Evolutionary conservation across 1,139 yeast genomes (phyloP).

Genomic region (Kluyveromyces sp.): DNA sequence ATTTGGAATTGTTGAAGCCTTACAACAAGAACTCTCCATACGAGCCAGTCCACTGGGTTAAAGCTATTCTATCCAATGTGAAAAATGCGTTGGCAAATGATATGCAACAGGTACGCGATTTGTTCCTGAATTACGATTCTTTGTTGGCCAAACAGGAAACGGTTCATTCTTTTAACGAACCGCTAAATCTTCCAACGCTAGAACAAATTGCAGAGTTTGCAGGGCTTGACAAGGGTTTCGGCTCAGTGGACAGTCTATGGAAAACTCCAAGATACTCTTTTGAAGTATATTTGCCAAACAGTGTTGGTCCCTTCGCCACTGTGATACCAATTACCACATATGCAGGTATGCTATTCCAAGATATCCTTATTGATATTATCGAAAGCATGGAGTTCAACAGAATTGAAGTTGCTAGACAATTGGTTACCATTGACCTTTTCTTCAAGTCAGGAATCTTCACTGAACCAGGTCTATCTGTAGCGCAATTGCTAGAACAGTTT

Average conservation of each 20-base stretch:
- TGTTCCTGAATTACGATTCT: slow-evolving; percentile 28
- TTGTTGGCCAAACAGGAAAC: slow-evolving; percentile 21
- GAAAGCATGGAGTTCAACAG: slow-evolving; percentile 83
- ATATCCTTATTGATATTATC: slow-evolving; percentile 65
- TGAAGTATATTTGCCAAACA: slow-evolving; percentile 51
- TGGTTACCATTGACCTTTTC: slow-evolving; percentile 66
- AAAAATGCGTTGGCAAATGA: slow-evolving; percentile 29
- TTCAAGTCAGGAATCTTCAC: slow-evolving; percentile 68
- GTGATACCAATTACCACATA: slow-evolving; percentile 62
- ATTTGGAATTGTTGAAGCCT: slow-evolving; percentile 19
- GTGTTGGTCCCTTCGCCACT: slow-evolving; percentile 48
- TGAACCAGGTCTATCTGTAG: slow-evolving; percentile 77
- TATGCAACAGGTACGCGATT: slow-evolving; percentile 32
- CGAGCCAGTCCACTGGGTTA: slow-evolving; percentile 43
- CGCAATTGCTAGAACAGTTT: slow-evolving; percentile 46
- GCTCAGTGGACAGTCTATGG: slow-evolving; percentile 45
- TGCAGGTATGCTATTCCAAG: slow-evolving; percentile 60
- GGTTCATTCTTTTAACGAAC: slow-evolving; percentile 28
- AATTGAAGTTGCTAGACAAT: slow-evolving; percentile 77
- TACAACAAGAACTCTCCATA: slow-evolving; percentile 42
- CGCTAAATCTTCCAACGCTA: slow-evolving; percentile 34
- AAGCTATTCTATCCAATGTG: slow-evolving; percentile 51
- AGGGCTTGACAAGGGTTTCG: slow-evolving; percentile 32
- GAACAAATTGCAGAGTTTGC: slow-evolving; percentile 33
- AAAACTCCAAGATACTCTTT: slow-evolving; percentile 52